phyloP scores from a whole-genome alignment of 169 alveolate genomes.

The Plasmodium gonderi region DNA sequence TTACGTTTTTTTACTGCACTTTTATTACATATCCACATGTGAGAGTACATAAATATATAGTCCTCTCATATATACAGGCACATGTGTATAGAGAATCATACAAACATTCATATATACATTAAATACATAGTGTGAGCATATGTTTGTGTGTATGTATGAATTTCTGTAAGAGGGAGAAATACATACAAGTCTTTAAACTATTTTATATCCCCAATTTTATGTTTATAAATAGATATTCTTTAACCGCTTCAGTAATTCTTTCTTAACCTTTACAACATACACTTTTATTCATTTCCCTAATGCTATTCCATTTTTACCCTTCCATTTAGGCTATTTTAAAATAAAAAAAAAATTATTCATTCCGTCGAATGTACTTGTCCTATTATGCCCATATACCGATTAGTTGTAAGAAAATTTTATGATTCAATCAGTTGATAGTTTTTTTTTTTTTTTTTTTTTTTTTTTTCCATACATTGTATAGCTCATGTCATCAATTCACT shows the following conservation, averaged over 20 bases:
- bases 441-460: no score
- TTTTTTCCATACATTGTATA: no score
- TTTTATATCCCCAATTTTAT: neutral
- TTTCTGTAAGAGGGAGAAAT: neutral
- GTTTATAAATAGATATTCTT: neutral
- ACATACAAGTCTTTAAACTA: neutral
- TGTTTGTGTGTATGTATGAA: no score
- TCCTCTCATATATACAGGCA: no score
- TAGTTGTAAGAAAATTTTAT: no score
- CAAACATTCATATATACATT: no score
- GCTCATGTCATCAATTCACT: neutral
- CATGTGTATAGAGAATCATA: no score
- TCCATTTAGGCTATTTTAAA: neutral
- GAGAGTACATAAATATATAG: neutral
- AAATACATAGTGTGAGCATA: no score
- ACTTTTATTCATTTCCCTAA: neutral
- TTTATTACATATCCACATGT: neutral
- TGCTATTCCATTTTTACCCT: neutral
- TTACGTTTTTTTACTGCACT: neutral
- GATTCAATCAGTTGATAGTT: no score
- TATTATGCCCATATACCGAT: no score
- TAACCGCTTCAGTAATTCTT: neutral
- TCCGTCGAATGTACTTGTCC: neutral
- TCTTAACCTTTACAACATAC: neutral
- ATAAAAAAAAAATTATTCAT: neutral